A percentile compares a stretch with the other conserved stretches of the same genome.
Evolutionary conservation across 75 land plant genomes (phyloP).

Genomic region (Cryptomeria japonica): DNA sequence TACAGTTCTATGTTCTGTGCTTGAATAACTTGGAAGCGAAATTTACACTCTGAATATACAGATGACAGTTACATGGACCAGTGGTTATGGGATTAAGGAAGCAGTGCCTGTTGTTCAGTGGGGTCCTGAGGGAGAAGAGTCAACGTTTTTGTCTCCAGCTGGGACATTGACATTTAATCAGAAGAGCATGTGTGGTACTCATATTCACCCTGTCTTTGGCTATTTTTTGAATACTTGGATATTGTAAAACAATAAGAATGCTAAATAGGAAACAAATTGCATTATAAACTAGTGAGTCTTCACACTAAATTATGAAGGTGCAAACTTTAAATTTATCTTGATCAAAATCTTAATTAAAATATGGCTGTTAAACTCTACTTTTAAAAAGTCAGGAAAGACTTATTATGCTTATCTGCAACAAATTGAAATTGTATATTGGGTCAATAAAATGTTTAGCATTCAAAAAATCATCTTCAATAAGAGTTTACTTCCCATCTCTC

Average conservation of each 20-base stretch:
- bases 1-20: neutral
- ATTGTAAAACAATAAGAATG: neutral
- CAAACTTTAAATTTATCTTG: neutral
- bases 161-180: slow-evolving; percentile 70
- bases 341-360: neutral
- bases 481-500: no score
- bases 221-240: neutral
- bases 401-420: neutral
- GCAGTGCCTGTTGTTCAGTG: slow-evolving; percentile 72
- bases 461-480: neutral
- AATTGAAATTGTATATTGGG: neutral
- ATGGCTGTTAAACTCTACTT: neutral
- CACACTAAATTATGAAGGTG: neutral
- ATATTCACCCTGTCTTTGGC: neutral
- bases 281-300: neutral
- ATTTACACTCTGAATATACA: slow-evolving; percentile 2
- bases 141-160: slow-evolving; percentile 49
- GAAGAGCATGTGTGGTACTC: slow-evolving; percentile 82
- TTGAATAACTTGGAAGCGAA: neutral
- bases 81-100: slow-evolving; percentile 47
- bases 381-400: no score
- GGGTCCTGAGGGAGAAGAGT: slow-evolving; percentile 36
- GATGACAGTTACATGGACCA: slow-evolving; percentile 59
- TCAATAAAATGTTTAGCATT: neutral
- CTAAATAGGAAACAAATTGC: neutral